phyloP scores from a whole-genome alignment of 345 rosid genomes.

The Theobroma cacao region DNA sequence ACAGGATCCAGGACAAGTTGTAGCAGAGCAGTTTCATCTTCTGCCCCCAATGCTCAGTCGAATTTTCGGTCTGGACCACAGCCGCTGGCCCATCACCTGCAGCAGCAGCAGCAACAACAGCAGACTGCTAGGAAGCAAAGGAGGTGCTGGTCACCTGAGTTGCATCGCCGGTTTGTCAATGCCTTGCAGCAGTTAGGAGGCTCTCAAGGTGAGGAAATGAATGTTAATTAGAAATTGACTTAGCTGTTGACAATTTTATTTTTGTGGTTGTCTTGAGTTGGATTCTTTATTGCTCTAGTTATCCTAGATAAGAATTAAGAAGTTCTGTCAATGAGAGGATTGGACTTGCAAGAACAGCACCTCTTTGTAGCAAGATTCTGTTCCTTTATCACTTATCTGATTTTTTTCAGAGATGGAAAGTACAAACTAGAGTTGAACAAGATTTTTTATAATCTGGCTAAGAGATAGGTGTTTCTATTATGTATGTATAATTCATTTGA shows the following conservation, averaged over 20 bases:
- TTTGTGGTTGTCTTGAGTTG: constrained; percentile 2
- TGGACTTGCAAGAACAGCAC: not conserved
- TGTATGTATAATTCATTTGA: not conserved
- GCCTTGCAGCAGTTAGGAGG: constrained; percentile 94
- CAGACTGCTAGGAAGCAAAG: constrained; percentile 78
- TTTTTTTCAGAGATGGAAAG: not conserved
- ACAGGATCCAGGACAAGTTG: constrained; percentile 40
- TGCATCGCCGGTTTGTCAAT: constrained; percentile 78
- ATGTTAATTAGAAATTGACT: not conserved
- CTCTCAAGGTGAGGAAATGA: constrained; percentile 57
- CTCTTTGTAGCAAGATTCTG: not conserved
- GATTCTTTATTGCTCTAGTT: not conserved
- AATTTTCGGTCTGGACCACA: constrained; percentile 34
- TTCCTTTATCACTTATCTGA: not conserved
- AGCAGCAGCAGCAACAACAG: constrained; percentile 42
- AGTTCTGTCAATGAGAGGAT: not conserved
- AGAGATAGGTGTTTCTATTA: not conserved
- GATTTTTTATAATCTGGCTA: not conserved
- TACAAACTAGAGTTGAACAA: not conserved
- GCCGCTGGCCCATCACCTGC: constrained; percentile 17
- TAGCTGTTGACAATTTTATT: not conserved
- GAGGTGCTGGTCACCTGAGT: constrained; percentile 94
- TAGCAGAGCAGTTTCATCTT: constrained; percentile 35
- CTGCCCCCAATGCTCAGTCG: constrained; percentile 37
- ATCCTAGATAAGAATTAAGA: not conserved